Evolutionary conservation across 1,284 basidiomycete species (phyloP).

Genomic region (Polyporus tsugae): DNA sequence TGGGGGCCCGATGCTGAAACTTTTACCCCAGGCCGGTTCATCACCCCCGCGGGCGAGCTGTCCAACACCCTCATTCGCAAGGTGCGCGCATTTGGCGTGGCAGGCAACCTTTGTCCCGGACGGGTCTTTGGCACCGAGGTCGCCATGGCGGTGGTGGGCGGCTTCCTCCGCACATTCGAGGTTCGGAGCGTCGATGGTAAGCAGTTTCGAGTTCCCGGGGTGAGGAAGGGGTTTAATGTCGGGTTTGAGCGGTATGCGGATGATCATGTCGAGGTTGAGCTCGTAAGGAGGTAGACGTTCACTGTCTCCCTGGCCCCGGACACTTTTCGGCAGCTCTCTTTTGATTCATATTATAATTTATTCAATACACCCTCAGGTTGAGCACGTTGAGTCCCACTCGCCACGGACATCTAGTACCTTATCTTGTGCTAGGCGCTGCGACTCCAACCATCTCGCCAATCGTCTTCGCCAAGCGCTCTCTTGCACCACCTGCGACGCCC

Average conservation of each 20-base stretch:
- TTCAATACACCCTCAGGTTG: background rate
- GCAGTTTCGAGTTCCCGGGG: background rate
- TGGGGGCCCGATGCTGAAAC: background rate
- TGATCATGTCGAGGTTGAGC: background rate
- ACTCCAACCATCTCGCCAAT: too few species aligned
- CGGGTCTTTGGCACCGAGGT: conserved; percentile 2
- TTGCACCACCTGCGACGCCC: background rate
- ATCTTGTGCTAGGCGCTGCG: too few species aligned
- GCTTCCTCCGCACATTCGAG: background rate
- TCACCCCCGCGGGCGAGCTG: background rate
- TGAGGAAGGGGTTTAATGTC: background rate
- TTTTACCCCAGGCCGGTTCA: background rate
- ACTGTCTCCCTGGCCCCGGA: background rate
- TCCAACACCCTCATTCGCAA: background rate
- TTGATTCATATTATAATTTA: background rate
- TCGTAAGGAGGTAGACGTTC: background rate
- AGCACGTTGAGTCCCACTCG: too few species aligned
- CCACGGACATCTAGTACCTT: too few species aligned
- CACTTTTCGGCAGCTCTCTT: background rate
- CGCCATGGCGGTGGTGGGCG: conserved; percentile 1
- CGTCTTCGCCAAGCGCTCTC: too few species aligned
- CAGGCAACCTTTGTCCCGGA: background rate
- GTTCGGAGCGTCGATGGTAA: background rate
- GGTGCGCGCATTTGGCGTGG: background rate
- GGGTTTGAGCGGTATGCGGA: background rate